These are phyloP conservation scores for Nectriaceae sp. DNA, from an alignment of 2,329 filamentous ascomycete genomes.

Conservation along the genomic window DNA sequence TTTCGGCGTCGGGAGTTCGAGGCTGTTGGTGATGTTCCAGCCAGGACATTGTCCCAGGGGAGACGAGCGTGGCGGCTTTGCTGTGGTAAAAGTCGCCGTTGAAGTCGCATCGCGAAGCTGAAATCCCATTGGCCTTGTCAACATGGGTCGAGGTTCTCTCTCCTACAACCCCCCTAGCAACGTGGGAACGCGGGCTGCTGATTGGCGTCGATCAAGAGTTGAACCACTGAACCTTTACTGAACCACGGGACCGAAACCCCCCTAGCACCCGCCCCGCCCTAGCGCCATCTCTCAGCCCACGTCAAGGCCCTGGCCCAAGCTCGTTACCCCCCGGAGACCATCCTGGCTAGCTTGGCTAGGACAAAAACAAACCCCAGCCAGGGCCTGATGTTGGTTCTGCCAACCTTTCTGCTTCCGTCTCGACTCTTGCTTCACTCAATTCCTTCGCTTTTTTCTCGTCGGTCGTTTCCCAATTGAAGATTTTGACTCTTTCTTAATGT, in stretches of 20 bases:
- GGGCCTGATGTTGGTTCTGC: not conserved
- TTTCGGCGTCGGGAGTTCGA: not conserved
- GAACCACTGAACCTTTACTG: not conserved
- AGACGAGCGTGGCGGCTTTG: too few species aligned
- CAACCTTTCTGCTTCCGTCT: not conserved
- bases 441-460: not conserved
- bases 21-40: not conserved
- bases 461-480: not conserved
- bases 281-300: slow-evolving; percentile 7
- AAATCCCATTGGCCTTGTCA: too few species aligned
- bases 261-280: not conserved
- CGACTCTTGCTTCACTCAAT: slow-evolving; percentile 10
- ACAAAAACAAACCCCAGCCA: slow-evolving; percentile 4
- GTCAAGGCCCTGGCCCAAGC: slow-evolving; percentile 14
- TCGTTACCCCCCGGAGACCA: slow-evolving; percentile 21
- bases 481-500: slow-evolving; percentile 1
- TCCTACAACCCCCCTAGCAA: too few species aligned
- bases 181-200: not conserved
- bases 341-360: slow-evolving; percentile 3
- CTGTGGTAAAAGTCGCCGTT: too few species aligned
- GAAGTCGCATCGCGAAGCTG: too few species aligned
- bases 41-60: too few species aligned
- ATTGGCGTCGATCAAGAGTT: not conserved
- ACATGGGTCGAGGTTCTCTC: too few species aligned
- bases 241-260: slow-evolving; percentile 1